phyloP scores from a whole-genome alignment of 2,329 filamentous ascomycete species.

The Periconia digitata region DNA sequence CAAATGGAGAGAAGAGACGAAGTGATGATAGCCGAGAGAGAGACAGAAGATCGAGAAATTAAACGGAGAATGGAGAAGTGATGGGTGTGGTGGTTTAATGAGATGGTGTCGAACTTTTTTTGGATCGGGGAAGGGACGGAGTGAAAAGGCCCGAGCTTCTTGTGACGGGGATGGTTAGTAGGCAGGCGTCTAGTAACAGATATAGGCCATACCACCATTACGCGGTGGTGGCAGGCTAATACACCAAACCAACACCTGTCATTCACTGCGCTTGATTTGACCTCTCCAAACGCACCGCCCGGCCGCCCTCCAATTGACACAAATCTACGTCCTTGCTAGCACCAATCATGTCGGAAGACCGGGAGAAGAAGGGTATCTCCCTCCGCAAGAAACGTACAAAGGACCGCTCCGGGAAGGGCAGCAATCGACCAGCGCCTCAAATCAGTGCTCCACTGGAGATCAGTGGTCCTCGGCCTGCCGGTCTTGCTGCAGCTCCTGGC shows the following conservation, averaged over 20 bases:
- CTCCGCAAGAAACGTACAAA: constrained; percentile 63
- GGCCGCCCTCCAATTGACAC: constrained; percentile 4
- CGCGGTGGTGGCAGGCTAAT: background rate
- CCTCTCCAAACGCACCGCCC: constrained; percentile 4
- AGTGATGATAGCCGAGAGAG: background rate
- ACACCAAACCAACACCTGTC: background rate
- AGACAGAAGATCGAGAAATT: background rate
- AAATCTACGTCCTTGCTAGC: background rate
- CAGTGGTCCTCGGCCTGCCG: constrained; percentile 42
- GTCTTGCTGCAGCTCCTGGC: constrained; percentile 26
- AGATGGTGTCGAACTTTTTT: constrained; percentile 28
- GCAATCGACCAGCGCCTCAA: constrained; percentile 16
- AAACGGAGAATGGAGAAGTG: constrained; percentile 7
- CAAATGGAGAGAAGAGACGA: background rate
- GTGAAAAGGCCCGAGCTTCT: constrained; percentile 25
- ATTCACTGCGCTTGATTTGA: background rate
- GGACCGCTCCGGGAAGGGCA: constrained; percentile 56
- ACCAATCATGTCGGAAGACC: constrained; percentile 51
- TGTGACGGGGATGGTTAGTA: constrained; percentile 4
- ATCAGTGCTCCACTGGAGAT: constrained; percentile 61
- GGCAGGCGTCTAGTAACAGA: too few relatives aligned
- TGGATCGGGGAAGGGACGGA: constrained; percentile 24
- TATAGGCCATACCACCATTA: too few relatives aligned
- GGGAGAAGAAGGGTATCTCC: constrained; percentile 58
- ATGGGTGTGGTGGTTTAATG: constrained; percentile 12